Base-by-base conservation (phyloP, 1,139 yeast genomes). In the Protomyces inouyei region DNA sequence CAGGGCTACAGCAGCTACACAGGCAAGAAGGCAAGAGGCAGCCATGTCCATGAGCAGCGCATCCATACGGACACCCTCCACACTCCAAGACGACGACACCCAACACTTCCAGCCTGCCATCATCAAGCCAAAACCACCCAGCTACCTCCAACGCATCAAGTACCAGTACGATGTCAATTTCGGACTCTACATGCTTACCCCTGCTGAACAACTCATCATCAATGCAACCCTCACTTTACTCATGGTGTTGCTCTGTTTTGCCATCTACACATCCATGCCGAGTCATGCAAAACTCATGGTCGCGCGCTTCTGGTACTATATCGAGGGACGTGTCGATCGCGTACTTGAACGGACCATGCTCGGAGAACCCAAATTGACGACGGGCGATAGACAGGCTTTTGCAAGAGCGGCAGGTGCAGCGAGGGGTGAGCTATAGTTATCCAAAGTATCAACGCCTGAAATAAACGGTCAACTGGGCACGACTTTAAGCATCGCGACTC, bases 241-340 rank as follows among this genome's bases (percentile, higher is more conserved):
- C 52, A 40, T 51, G 21, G 28, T 35, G 2, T 43, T 59, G 9
- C 53, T 59, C 8, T 25, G 52, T 14, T 59, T 59, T 28, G 63
- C 63, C 32, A 43, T 59, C 12, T 59, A 59, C 52, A 59, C 63
- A 3, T 59, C 63, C 12, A 59, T 59, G 63, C 63, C 63, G 23
- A 59, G 28, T n/a, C 63, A 59, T 23, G 63, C 53, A 10, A 38
- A 55, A 32, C 23, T 52, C 36, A 32, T 59, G 43, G 63, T 37
- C 10, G 16, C 56, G 32, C 45, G 63, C 23, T 59, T 59, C 45
- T 59, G 63, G 63, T 52, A 21, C 35, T 36, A 59, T 18, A 52
- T 59, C n/a, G 45, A 55, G n/a, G 63, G 63, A n/a, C 32, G 52
- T 5, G 45, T 59, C 21, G 57, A 52, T n/a, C 48, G 48, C 23